A percentile compares a stretch with the other conserved stretches of the same genome.
phyloP scores from a whole-genome alignment of 345 rosid species.

The Stellera chamaejasme region DNA sequence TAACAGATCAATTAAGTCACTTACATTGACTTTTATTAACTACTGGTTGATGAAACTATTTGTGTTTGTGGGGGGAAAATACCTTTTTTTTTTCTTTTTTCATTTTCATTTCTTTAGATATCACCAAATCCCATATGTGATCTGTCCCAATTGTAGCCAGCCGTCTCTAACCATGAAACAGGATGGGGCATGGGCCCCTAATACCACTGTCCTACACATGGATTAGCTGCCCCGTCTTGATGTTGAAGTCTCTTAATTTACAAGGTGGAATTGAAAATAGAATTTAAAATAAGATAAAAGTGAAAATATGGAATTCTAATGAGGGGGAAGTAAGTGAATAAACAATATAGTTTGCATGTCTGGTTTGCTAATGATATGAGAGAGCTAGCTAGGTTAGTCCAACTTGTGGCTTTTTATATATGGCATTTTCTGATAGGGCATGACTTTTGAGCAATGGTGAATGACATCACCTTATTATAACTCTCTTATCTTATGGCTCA shows the following conservation, averaged over 20 bases:
- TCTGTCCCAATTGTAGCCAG: conserved; percentile 22
- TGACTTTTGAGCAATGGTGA: conserved; percentile 29
- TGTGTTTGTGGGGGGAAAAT: no score
- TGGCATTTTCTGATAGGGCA: conserved; percentile 8
- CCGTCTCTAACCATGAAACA: conserved; percentile 43
- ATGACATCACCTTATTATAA: conserved; percentile 34
- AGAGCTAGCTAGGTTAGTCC: conserved; percentile 11
- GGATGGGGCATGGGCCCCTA: background rate
- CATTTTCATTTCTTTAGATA: no score
- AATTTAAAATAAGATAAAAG: conserved; percentile 16
- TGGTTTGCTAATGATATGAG: conserved; percentile 1
- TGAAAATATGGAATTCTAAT: conserved; percentile 13
- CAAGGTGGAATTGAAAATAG: background rate
- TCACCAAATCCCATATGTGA: no score
- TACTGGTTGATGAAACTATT: no score
- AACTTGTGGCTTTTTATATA: conserved; percentile 5
- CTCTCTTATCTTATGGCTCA: conserved; percentile 17
- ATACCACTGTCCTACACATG: background rate
- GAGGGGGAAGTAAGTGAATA: background rate
- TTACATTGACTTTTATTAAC: no score
- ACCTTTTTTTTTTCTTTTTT: no score
- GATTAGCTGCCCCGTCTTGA: background rate
- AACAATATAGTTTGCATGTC: background rate
- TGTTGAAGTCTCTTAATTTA: conserved; percentile 2
- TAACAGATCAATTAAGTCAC: no score